Base-by-base conservation (phyloP, 208 protist species). In the Trypanosoma vivax region DNA sequence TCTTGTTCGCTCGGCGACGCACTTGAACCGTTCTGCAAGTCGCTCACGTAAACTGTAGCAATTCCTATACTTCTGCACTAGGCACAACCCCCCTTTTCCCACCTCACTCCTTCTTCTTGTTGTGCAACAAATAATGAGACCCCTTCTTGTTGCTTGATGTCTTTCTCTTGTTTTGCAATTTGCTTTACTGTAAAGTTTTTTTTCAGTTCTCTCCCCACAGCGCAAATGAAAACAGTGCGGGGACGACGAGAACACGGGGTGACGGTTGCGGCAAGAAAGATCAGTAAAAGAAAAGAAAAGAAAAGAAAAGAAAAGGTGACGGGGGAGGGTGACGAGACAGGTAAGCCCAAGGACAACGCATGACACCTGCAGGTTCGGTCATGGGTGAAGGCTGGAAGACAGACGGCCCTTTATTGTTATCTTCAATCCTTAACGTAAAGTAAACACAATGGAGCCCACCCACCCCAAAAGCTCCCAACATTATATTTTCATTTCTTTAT, bases 81-180 rank as follows among this genome's bases (percentile, higher is more conserved):
- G 10, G 37, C 30, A n/a, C 45, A 23, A 35, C 10, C 48, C 27
- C 42, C 34, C 45, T 69, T 53, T 57, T 39, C 50, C 52, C 42
- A 43, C 24, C 45, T 52, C 21, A 16, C n/a, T 35, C n/a, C 16
- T 33, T 43, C 11, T 49, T 31, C 33, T 60, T 49, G 23, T 41
- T 34, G 23, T 41, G n/a, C n/a, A n/a, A n/a, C n/a, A n/a, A n/a
- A n/a, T n/a, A n/a, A n/a, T n/a, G n/a, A n/a, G n/a, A n/a, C n/a
- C n/a, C n/a, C n/a, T n/a, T n/a, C n/a, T n/a, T n/a, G n/a, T n/a
- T n/a, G n/a, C n/a, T n/a, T n/a, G n/a, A n/a, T n/a, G n/a, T 25
- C 24, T 39, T 54, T 43, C 29, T 59, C 40, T 58, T 58, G 34
- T 35, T 65, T 50, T 30, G 10, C 18, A 1, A 39, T 30, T 27